Evolutionary conservation across 208 protist genomes (phyloP), one percentile per base, ranked within the genome.

Genomic region (Leptomonas pyrrhocoris): DNA sequence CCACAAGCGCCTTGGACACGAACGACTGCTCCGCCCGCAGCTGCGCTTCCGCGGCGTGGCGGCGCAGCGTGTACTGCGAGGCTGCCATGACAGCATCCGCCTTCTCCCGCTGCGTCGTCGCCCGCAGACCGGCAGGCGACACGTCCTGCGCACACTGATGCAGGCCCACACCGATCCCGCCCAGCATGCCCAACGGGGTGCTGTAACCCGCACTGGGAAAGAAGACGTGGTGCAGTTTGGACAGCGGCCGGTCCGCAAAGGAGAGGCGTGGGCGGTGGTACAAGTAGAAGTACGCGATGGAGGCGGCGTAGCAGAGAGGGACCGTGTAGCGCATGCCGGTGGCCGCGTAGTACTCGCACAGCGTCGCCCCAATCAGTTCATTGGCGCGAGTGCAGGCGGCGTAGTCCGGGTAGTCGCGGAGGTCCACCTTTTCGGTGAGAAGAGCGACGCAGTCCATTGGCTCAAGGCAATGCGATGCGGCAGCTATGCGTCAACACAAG

Each of bases 191-290:
- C 1, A 87, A 18, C 13, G 84, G 84, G 2, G 90, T 83, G 58
- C 70, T 87, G 73, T 93, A 93, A 23, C 71, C 86, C 1, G 84
- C 88, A 68, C 86, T 94, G 30, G 90, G 88, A 63, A 83, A 93
- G 60, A 95, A 87, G 68, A 80, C 88, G 79, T 95, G 85, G 62
- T 92, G 85, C 50, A 95, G 72, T 58, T 80, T 84, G 4, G 72
- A 51, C 0, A 92, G 71, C 18, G 55, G 27, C 13, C 88, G 83
- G 38, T 92, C 88, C 2, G 84, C 81, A 46, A 94, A 92, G 18
- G 86, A 73, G n/a, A 91, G 73, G 42, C 84, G 81, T 2, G 75
- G 84, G 31, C 85, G 83, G 60, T 78, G 85, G 36, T 86, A 79
- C 13, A 80, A 46, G 46, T 92, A 94, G 65, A 87, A 93, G 64